Base-by-base conservation (phyloP, 139 green algal genomes). In the Raphidocelis subcapitata region DNA sequence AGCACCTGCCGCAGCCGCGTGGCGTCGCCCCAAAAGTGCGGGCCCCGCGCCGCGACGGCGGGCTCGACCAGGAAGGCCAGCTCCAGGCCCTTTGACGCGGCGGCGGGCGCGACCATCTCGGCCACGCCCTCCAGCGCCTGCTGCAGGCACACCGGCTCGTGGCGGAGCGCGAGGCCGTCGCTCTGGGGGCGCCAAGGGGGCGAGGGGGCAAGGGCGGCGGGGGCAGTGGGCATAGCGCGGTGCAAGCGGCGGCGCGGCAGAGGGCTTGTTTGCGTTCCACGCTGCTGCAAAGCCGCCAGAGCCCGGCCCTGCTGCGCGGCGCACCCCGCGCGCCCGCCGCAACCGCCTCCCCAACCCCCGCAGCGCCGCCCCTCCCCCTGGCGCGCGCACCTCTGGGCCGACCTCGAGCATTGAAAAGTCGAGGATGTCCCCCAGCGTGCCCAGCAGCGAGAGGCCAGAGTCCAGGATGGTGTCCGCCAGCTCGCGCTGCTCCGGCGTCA, bases 401-500 rank as follows among this genome's bases (percentile, higher is more conserved):
- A 14, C 28, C 20, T 66, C 60, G 5, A 66, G 20, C 29, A 47
- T 10, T 21, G 52, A 67, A 23, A 74, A 74, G 54, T 84, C 78
- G 15, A 84, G 65, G 57, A 80, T 65, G 57, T 66, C 60, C 32
- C 31, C 60, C 32, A 66, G 32, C 16, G 29, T 66, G 29, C 60
- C 29, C 31, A 66, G 60, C 31, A 66, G 60, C 32, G 60, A 26
- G 16, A 35, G 21, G 18, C 60, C 16, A 20, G 15, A 44, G 28
- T 66, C 60, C 5, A 66, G 32, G 60, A 66, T 66, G 23, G 60
- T 85, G 31, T 76, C 49, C 23, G 74, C 36, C 33, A 90, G 73
- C 33, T 85, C 81, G 21, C 77, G 72, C 84, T 92, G 87, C 73
- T 92, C 84, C 1, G 80, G 84, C 18, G 79, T 82, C 31, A 92